These are phyloP conservation scores for Backusella tarrabulga DNA, from an alignment of 192 early-diverging fungal species.

Conservation along the genomic window DNA sequence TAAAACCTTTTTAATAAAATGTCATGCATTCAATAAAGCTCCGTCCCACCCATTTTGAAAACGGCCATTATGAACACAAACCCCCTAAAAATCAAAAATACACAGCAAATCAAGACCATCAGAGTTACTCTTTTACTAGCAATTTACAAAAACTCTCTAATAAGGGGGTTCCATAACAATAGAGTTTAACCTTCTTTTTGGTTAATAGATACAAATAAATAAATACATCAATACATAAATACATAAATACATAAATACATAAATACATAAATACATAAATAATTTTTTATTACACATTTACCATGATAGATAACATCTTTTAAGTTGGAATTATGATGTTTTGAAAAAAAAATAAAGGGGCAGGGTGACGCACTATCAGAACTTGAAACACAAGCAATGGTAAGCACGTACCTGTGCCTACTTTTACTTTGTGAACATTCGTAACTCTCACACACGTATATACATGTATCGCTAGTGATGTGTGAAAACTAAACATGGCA, in stretches of 20 bases:
- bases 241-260: not conserved
- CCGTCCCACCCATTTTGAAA: conserved; percentile 5
- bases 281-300: not conserved
- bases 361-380: not conserved
- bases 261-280: not conserved
- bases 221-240: not conserved
- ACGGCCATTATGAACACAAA: not conserved
- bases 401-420: not conserved
- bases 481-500: not conserved
- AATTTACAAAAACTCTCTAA: not conserved
- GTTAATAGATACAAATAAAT: not conserved
- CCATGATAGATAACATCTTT: not conserved
- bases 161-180: not conserved
- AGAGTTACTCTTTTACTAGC: not conserved
- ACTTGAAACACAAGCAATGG: conserved; percentile 4
- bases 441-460: not conserved
- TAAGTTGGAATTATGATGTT: not conserved
- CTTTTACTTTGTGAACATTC: not conserved
- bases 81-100: not conserved
- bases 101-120: not conserved
- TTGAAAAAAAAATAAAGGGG: not conserved
- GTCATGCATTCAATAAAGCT: conserved; percentile 8
- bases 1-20: conserved; percentile 1
- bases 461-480: not conserved
- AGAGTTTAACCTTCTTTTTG: not conserved